A percentile compares a stretch with the other conserved stretches of the same genome.
phyloP scores from a whole-genome alignment of 495 filamentous ascomycete genomes.

The Hamigera avellanea region DNA sequence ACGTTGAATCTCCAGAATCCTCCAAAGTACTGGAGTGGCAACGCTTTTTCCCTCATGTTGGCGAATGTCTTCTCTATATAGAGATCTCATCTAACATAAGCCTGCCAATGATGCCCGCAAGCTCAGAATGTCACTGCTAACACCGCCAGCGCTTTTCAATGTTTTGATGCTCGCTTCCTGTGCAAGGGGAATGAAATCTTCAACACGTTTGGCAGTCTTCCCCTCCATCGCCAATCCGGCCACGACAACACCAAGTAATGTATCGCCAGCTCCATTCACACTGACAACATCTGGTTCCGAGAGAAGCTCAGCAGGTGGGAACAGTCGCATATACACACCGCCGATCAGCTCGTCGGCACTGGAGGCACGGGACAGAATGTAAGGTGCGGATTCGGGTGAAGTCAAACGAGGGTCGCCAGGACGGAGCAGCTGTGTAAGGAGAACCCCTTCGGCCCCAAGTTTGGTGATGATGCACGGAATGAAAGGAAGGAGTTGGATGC shows the following conservation, averaged over 20 bases:
- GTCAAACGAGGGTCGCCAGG: slow-evolving; percentile 53
- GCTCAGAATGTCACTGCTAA: slow-evolving; percentile 35
- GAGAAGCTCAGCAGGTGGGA: slow-evolving; percentile 55
- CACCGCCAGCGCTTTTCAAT: slow-evolving; percentile 58
- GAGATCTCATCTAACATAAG: too few species aligned
- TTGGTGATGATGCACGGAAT: slow-evolving; percentile 79
- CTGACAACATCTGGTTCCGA: slow-evolving; percentile 53
- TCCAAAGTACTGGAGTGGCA: too few species aligned
- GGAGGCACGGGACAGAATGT: slow-evolving; percentile 50
- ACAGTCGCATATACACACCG: slow-evolving; percentile 77
- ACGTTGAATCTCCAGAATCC: too few species aligned
- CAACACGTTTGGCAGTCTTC: slow-evolving; percentile 12
- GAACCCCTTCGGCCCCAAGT: slow-evolving; percentile 65
- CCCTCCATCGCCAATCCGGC: slow-evolving; percentile 44
- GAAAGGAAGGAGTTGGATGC: slow-evolving; percentile 76
- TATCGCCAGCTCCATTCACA: slow-evolving; percentile 93
- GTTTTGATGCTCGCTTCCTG: slow-evolving; percentile 72
- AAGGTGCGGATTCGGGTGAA: slow-evolving; percentile 46
- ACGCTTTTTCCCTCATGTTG: too few species aligned
- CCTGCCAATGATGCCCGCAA: slow-evolving; percentile 3
- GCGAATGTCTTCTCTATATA: too few species aligned
- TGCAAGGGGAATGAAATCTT: slow-evolving; percentile 34
- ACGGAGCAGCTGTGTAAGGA: slow-evolving; percentile 59
- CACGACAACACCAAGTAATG: slow-evolving; percentile 71
- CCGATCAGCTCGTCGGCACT: slow-evolving; percentile 45